Conservation (phyloP, 768 basidiomycete genomes). For the Lentinula aciculospora region DNA sequence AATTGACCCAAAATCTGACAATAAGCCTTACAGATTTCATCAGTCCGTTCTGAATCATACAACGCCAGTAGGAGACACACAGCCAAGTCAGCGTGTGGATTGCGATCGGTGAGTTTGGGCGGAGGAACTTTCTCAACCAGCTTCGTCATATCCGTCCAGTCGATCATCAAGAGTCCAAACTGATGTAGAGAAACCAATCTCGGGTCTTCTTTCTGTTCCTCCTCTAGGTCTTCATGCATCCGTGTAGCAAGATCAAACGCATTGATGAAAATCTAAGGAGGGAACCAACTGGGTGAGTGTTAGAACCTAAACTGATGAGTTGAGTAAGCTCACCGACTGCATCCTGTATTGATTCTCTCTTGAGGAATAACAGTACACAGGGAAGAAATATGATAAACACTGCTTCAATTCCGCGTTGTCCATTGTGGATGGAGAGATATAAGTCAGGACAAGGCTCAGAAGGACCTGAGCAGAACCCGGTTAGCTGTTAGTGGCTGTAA, state of each 20-base stretch:
- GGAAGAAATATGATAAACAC: conserved; percentile 94
- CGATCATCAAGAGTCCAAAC: conserved; percentile 73
- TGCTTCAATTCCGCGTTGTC: conserved; percentile 85
- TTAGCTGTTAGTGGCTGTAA: neutral
- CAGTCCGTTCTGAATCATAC: conserved; percentile 41
- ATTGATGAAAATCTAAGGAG: conserved; percentile 58
- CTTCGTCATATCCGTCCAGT: conserved; percentile 86
- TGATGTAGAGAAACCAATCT: conserved; percentile 70
- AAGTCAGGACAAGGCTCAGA: conserved; percentile 45
- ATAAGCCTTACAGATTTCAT: conserved; percentile 56
- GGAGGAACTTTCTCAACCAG: conserved; percentile 33
- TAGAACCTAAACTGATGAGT: neutral
- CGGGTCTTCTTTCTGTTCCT: conserved; percentile 67
- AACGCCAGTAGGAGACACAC: conserved; percentile 45
- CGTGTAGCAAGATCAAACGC: conserved; percentile 57
- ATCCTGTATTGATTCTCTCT: conserved; percentile 68
- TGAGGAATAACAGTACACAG: conserved; percentile 88
- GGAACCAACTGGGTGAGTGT: neutral
- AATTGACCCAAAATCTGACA: conserved; percentile 62
- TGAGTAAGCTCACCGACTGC: conserved; percentile 31
- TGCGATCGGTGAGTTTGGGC: conserved; percentile 13
- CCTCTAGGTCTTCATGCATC: conserved; percentile 58
- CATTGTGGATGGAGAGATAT: conserved; percentile 80
- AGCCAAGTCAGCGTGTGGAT: conserved; percentile 54
- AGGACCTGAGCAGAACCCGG: conserved; percentile 16